These are phyloP conservation scores for Pseudoscleropodium purum DNA, from an alignment of 225 moss, liverwort and hornwort genomes.

Conservation along the genomic window DNA sequence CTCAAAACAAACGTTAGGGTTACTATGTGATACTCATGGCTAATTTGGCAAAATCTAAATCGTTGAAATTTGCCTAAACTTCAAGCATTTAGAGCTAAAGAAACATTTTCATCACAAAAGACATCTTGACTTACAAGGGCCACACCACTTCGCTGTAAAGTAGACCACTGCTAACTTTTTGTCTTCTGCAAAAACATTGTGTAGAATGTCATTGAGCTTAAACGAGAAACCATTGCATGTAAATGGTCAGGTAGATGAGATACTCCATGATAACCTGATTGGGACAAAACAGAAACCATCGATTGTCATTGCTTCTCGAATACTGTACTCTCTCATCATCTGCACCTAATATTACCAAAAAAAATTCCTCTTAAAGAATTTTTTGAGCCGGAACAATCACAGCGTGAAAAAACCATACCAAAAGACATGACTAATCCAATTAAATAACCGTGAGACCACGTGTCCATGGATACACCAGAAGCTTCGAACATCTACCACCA, in stretches of 20 bases:
- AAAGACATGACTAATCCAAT: not conserved
- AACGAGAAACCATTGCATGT: not conserved
- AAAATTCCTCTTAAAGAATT: no score
- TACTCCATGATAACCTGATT: not conserved
- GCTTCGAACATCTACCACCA: not conserved
- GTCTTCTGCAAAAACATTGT: constrained; percentile 10
- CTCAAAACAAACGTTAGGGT: not conserved
- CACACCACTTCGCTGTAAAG: constrained; percentile 57
- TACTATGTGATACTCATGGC: not conserved
- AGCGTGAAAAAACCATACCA: not conserved
- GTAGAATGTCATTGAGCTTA: not conserved
- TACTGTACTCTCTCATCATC: not conserved
- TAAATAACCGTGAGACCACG: not conserved
- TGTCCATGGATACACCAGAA: not conserved
- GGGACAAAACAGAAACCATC: not conserved
- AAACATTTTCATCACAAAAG: not conserved
- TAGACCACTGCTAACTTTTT: constrained; percentile 41
- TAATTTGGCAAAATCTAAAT: not conserved
- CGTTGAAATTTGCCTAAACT: not conserved
- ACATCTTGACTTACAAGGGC: constrained; percentile 39
- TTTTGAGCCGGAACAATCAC: not conserved
- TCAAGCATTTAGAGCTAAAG: not conserved
- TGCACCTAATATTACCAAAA: not conserved
- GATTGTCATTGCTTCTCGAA: not conserved
- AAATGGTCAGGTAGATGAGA: not conserved